Evolutionary conservation across 2,329 filamentous ascomycete genomes (phyloP).

Genomic region (Stagonosporopsis cucurbitacearum): DNA sequence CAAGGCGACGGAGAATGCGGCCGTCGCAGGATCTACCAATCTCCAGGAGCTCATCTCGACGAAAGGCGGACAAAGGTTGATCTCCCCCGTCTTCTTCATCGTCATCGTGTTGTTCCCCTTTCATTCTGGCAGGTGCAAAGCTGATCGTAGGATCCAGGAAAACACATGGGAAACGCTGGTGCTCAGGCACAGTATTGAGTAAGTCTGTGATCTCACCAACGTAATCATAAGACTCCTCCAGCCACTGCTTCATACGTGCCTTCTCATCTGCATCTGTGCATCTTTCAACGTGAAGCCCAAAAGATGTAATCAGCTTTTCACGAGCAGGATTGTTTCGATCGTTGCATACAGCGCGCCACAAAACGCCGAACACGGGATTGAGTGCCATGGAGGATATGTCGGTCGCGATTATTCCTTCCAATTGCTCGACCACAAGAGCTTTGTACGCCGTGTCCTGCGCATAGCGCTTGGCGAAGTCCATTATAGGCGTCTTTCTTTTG

Average conservation of each 20-base stretch:
- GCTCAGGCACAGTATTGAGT: slow-evolving; percentile 49
- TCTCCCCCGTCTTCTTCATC: slow-evolving; percentile 25
- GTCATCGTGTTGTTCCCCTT: slow-evolving; percentile 15
- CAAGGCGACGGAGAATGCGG: slow-evolving; percentile 56
- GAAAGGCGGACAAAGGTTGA: slow-evolving; percentile 47
- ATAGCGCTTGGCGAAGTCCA: slow-evolving; percentile 49
- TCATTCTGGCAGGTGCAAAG: slow-evolving; percentile 17
- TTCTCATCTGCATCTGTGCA: slow-evolving; percentile 47
- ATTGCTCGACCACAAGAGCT: slow-evolving; percentile 48
- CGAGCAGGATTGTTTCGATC: slow-evolving; percentile 53
- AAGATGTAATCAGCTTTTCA: slow-evolving; percentile 52
- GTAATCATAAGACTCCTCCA: slow-evolving; percentile 61
- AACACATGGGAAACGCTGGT: slow-evolving; percentile 56
- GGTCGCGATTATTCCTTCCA: slow-evolving; percentile 53
- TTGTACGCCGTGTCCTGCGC: slow-evolving; percentile 49
- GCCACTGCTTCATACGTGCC: slow-evolving; percentile 54
- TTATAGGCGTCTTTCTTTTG: slow-evolving; percentile 36
- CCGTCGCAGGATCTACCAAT: slow-evolving; percentile 60
- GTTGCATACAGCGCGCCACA: slow-evolving; percentile 59
- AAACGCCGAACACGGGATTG: slow-evolving; percentile 59
- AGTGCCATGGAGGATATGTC: slow-evolving; percentile 55
- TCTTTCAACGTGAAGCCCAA: slow-evolving; percentile 51
- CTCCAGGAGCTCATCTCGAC: slow-evolving; percentile 58
- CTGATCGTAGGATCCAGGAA: slow-evolving; percentile 58
- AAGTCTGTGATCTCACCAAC: slow-evolving; percentile 52